Evolutionary conservation across 2,329 filamentous ascomycete species (phyloP), one percentile per base, ranked within the genome.

Genomic region (Colletotrichum plurivorum): DNA sequence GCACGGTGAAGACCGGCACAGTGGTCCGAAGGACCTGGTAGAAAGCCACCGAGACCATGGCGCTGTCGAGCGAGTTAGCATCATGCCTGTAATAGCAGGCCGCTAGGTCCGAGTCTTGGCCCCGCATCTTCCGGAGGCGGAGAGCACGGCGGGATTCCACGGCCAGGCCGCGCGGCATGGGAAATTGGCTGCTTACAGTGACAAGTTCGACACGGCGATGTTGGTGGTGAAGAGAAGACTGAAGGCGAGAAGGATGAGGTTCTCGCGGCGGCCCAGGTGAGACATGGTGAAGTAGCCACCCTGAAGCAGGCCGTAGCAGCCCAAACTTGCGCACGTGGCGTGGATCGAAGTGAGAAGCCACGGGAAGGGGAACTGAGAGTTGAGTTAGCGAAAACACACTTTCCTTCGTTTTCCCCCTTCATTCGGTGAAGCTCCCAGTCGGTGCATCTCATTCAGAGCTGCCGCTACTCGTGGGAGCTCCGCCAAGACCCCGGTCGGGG

Each of bases 1-100:
- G 76, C 64, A 90, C 86, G 60, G 89, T 89, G 76, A 90, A 88
- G 73, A 90, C 84, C 31, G 89, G 89, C 69, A 84, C 87, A 20
- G 88, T 87, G 69, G 89, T 89, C 71, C 89, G 85, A 77, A 90
- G 85, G 67, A 89, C 88, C 76, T 91, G 89, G 77, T 90, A 89
- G 78, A 91, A 91, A 2, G 89, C 87, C n/a, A 91, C 87, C 0
- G 89, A 90, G 45, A 89, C 88, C 84, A 89, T 84, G 69, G 81
- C 82, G 45, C 76, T 78, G n/a, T 46, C 7, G 27, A 57, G 25
- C 16, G 46, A 54, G n/a, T 69, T 67, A 69, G 67, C 62, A 52
- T 53, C 9, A 20, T 56, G 45, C 51, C 41, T 41, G 41, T 53
- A 16, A 10, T 48, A 36, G 31, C 31, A 36, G 31, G 31, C 31